Base-by-base conservation (phyloP, 257 asterid genomes). In the Solanum pimpinellifolium region DNA sequence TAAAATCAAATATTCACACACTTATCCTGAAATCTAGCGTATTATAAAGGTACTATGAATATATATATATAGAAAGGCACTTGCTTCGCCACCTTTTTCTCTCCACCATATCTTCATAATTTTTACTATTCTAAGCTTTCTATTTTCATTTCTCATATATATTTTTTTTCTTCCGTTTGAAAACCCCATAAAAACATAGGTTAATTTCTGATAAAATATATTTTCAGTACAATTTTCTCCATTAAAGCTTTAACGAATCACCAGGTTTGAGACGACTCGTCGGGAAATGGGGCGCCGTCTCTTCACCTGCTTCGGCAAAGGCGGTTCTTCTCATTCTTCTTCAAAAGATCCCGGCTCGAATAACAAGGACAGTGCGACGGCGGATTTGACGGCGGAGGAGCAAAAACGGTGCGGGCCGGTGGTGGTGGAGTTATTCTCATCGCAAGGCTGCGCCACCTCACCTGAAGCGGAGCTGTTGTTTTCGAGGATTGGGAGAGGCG, bases 391-490 rank as follows among this genome's bases (percentile, higher is more conserved):
- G 56, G 83, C 90, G 74, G 96, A 93, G 92, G 97, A 95, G 88
- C 92, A 90, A 87, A 89, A 93, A 84, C 85, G 95, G 62, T 91
- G 92, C 31, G 97, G 98, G 0, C 92, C 95, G 5, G 93, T 94
- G 89, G 92, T 96, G 91, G 94, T 93, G 89, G 99, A 96, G 91
- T 93, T 96, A 11, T 96, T 95, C 94, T 86, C 98, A 11, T 96
- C 98, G 12, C 99, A 96, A 90, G 99, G 99, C 14, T 96, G 99
- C 94, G 93, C 94, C 91, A 89, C 95, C 89, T 95, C 98, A 3
- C 88, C 95, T 80, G 95, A 94, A 92, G 99, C 99, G 92, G 99
- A 95, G 93, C 90, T 91, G 35, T 92, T 96, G 62, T 90, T 95
- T 88, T 93, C 99, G 37, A 93, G 98, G 86, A 88, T 96, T 21